Evolutionary conservation across 1,284 basidiomycete species (phyloP), one percentile per base, ranked within the genome.

Genomic region (Malassezia psittaci): DNA sequence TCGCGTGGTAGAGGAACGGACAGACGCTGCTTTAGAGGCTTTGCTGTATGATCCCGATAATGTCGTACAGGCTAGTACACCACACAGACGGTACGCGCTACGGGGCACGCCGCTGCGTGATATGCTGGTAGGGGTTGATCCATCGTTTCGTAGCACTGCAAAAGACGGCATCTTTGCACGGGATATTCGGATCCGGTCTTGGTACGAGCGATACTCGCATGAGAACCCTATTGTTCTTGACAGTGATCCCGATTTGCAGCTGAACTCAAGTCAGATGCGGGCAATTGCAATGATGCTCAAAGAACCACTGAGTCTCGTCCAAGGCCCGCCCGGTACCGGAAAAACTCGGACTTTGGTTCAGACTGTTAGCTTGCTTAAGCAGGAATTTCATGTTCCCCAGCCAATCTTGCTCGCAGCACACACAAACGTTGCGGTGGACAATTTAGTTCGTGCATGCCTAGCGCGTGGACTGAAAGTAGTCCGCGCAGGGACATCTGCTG

Each of bases 261-360:
- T 94, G 61, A 94, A 93, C 69, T 69, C 75, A 10, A 85, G 84
- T n/a, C 90, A 96, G 75, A 80, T 82, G 51, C 79, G 82, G 52
- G 90, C 90, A 0, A 83, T 91, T 46, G 90, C 89, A 1, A 81
- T 83, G 77, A 91, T 93, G 86, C 79, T 94, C 42, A 82, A 83
- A 6, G 81, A 89, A 64, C 78, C 83, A 33, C 75, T 89, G 36
- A 86, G 85, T 69, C 78, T 94, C 19, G 82, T 94, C 18, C 90
- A 94, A 77, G 90, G 90, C 13, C 90, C 90, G 19, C 90, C 90
- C 6, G 90, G 90, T n/a, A 96, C 90, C 0, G 89, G 90, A 44
- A 96, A 96, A 77, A 93, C 90, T 1, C 84, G 85, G 67, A 93
- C 90, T 0, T 89, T 96, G 48, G 84, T 91, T 33, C 85, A 90